Conservation (phyloP, 208 protist species). For the Histomonas meleagridis region DNA sequence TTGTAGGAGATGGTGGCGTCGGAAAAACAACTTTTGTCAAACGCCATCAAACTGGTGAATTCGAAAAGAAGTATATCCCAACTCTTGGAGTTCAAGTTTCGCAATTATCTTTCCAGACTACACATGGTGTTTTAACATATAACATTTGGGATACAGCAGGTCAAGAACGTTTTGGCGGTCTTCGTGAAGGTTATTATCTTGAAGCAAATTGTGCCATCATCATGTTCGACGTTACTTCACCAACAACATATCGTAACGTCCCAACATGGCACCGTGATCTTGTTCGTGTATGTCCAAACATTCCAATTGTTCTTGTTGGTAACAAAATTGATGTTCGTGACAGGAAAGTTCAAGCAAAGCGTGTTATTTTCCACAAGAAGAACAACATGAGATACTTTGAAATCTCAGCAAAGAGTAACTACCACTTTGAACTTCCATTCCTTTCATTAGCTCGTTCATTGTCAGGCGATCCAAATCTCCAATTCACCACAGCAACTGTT, state of each 20-base stretch:
- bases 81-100: conserved; percentile 90
- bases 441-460: conserved; percentile 93
- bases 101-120: conserved; percentile 92
- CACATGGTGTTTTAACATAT: conserved; percentile 88
- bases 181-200: conserved; percentile 98
- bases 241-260: conserved; percentile 98
- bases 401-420: conserved; percentile 99
- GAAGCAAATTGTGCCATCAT: conserved; percentile 98
- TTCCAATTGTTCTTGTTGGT: conserved; percentile 96
- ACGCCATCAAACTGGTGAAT: conserved; percentile 95
- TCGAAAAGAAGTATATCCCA: conserved; percentile 94
- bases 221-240: conserved; percentile 99
- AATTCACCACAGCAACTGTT: conserved; percentile 67
- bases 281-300: conserved; percentile 91
- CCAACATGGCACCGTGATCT: conserved; percentile 96
- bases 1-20: conserved; percentile 97
- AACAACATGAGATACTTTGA: conserved; percentile 95
- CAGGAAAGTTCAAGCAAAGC: conserved; percentile 93
- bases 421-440: conserved; percentile 99
- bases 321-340: conserved; percentile 99
- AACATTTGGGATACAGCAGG: conserved; percentile 99
- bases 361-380: conserved; percentile 98
- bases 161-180: conserved; percentile 83
- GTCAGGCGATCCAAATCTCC: conserved; percentile 69
- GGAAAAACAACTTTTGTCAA: conserved; percentile 99